A percentile compares a stretch with the other conserved stretches of the same genome.
Evolutionary conservation across 192 early-diverging fungal genomes (phyloP).

Genomic region (Phycomyces blakesleeanus): DNA sequence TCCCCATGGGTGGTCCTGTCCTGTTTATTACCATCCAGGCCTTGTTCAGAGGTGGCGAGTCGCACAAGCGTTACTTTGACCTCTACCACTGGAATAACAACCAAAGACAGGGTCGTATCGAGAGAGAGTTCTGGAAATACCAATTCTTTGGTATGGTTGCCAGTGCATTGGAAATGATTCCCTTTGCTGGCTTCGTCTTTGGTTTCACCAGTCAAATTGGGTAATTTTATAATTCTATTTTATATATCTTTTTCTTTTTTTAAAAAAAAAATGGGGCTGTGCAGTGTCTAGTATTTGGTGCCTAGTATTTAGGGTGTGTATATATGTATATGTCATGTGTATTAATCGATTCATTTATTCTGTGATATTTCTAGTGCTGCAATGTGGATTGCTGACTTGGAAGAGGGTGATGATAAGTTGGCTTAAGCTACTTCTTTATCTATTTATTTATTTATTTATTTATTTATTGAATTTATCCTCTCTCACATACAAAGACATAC

Average conservation of each 20-base stretch:
- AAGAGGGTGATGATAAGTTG: background rate
- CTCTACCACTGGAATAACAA: constrained; percentile 33
- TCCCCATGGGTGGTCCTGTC: constrained; percentile 38
- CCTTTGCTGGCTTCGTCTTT: constrained; percentile 44
- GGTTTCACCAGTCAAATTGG: constrained; percentile 48
- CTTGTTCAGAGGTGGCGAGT: constrained; percentile 30
- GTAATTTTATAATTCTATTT: constrained; percentile 30
- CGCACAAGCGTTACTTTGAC: constrained; percentile 43
- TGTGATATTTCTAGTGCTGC: constrained; percentile 13
- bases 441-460: too few species aligned
- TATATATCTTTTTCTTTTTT: background rate
- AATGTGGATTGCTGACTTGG: constrained; percentile 10
- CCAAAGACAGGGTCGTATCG: constrained; percentile 37
- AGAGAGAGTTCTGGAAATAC: constrained; percentile 31
- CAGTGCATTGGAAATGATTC: constrained; percentile 42
- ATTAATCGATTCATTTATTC: background rate
- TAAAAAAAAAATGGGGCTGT: too few species aligned
- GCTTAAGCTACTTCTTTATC: too few species aligned
- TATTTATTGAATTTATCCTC: too few species aligned
- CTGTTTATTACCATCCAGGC: constrained; percentile 42
- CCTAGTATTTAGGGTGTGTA: background rate
- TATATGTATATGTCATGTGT: background rate
- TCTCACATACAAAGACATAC: too few species aligned
- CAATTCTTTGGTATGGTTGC: constrained; percentile 44
- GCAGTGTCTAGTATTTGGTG: too few species aligned